A percentile compares a stretch with the other conserved stretches of the same genome.
Evolutionary conservation across 306 rosid genomes (phyloP).

Genomic region (Trifolium pratense): DNA sequence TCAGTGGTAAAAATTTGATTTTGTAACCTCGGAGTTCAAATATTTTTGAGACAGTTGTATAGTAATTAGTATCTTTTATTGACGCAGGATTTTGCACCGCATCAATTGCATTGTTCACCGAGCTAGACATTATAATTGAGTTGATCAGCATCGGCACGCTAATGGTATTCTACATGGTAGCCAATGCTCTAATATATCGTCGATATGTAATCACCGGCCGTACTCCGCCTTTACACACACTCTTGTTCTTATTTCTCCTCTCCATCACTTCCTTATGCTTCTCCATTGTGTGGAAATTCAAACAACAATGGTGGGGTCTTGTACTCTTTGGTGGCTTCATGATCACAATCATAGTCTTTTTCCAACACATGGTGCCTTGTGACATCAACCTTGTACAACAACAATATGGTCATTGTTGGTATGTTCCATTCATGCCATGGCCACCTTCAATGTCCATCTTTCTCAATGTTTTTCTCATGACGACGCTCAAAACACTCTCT

Average conservation of each 20-base stretch:
- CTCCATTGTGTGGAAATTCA: conserved; percentile 71
- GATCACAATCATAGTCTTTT: conserved; percentile 59
- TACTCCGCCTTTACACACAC: conserved; percentile 57
- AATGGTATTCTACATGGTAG: conserved; percentile 87
- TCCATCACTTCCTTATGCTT: conserved; percentile 67
- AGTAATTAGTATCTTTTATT: background rate
- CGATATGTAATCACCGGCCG: conserved; percentile 63
- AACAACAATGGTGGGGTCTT: conserved; percentile 72
- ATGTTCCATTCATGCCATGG: conserved; percentile 95
- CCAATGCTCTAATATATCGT: conserved; percentile 82
- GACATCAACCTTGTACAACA: conserved; percentile 9
- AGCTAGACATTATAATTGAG: conserved; percentile 70
- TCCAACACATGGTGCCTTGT: conserved; percentile 60
- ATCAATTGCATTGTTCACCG: conserved; percentile 80
- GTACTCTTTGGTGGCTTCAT: conserved; percentile 56
- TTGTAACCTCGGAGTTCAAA: background rate
- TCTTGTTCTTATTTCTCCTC: conserved; percentile 72
- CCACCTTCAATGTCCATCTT: conserved; percentile 77
- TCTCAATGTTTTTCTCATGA: conserved; percentile 82
- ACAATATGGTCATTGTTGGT: conserved; percentile 51
- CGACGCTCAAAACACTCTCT: conserved; percentile 59
- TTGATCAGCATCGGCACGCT: conserved; percentile 80
- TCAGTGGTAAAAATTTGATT: background rate
- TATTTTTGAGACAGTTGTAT: background rate
- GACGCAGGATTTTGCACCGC: conserved; percentile 85